phyloP scores from a whole-genome alignment of 352 stramenopile genomes.

The Phytophthora aleatoria region DNA sequence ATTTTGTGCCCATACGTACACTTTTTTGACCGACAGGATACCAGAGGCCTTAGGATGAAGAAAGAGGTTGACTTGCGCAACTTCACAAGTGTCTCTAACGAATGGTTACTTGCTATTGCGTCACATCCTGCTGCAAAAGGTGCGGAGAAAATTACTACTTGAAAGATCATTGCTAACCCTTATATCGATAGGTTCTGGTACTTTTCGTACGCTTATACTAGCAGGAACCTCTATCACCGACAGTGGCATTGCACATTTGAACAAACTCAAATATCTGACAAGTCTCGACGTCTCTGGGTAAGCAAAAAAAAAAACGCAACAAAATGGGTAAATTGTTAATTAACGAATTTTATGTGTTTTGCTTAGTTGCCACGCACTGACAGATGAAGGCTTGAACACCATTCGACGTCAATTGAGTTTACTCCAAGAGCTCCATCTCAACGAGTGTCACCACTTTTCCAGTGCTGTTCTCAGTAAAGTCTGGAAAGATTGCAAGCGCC shows the following conservation, averaged over 20 bases:
- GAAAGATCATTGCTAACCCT: not conserved
- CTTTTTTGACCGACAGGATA: conserved; percentile 25
- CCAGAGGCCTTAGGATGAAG: conserved; percentile 25
- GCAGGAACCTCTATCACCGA: conserved; percentile 41
- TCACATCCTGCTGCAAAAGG: conserved; percentile 16
- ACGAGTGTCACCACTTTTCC: conserved; percentile 70
- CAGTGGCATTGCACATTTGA: conserved; percentile 20
- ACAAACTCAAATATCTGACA: conserved; percentile 37
- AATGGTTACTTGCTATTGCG: conserved; percentile 39
- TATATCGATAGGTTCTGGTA: conserved; percentile 5
- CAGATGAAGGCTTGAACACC: conserved; percentile 52
- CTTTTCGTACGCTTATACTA: conserved; percentile 28
- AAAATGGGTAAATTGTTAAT: not conserved
- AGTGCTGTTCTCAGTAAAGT: conserved; percentile 47
- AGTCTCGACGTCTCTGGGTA: conserved; percentile 40
- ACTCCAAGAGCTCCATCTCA: conserved; percentile 54
- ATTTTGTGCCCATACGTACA: not conserved
- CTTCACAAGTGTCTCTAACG: conserved; percentile 31
- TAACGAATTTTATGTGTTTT: not conserved
- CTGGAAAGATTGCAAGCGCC: conserved; percentile 60
- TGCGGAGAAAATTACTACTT: not conserved
- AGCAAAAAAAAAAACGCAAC: not conserved
- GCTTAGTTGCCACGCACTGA: conserved; percentile 48
- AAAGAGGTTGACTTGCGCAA: conserved; percentile 34
- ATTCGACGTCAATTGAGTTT: conserved; percentile 52